phyloP scores from a whole-genome alignment of 495 filamentous ascomycete genomes.

The Penicillium roqueforti region DNA sequence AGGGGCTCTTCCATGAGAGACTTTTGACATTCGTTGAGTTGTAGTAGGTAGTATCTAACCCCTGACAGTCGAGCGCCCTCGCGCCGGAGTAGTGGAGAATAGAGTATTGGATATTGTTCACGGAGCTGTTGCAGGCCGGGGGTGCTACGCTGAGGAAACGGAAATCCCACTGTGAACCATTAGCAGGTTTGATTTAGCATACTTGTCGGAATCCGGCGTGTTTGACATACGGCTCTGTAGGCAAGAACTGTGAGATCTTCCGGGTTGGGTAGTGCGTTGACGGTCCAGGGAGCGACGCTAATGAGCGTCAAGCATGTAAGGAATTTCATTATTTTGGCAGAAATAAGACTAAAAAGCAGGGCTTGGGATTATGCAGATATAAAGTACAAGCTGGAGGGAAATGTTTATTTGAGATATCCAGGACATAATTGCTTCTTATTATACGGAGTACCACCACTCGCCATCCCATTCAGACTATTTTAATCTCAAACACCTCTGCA shows the following conservation, averaged over 20 bases:
- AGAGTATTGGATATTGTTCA: slow-evolving; percentile 19
- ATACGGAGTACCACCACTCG: too few species aligned
- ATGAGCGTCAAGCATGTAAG: slow-evolving; percentile 2
- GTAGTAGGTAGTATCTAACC: slow-evolving; percentile 3
- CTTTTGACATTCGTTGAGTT: slow-evolving; percentile 22
- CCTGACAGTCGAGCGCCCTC: slow-evolving; percentile 1
- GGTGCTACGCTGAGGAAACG: slow-evolving; percentile 20
- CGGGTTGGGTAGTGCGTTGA: slow-evolving; percentile 6
- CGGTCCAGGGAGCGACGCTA: slow-evolving; percentile 2
- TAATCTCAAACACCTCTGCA: background rate
- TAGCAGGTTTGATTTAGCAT: background rate
- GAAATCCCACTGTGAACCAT: slow-evolving; percentile 28
- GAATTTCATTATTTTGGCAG: slow-evolving; percentile 2
- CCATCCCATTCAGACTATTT: background rate
- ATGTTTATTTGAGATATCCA: background rate
- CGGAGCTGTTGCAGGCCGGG: slow-evolving; percentile 23
- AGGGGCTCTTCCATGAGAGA: slow-evolving; percentile 32
- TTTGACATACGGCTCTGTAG: slow-evolving; percentile 19
- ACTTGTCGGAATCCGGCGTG: background rate
- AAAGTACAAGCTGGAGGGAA: background rate
- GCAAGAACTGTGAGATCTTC: slow-evolving; percentile 12
- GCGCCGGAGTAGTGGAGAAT: slow-evolving; percentile 22
- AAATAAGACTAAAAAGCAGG: background rate
- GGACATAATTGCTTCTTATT: slow-evolving; percentile 2
- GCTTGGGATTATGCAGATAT: background rate